Conservation (phyloP, 2,329 filamentous ascomycete species). For the Neofusicoccum sp. region DNA sequence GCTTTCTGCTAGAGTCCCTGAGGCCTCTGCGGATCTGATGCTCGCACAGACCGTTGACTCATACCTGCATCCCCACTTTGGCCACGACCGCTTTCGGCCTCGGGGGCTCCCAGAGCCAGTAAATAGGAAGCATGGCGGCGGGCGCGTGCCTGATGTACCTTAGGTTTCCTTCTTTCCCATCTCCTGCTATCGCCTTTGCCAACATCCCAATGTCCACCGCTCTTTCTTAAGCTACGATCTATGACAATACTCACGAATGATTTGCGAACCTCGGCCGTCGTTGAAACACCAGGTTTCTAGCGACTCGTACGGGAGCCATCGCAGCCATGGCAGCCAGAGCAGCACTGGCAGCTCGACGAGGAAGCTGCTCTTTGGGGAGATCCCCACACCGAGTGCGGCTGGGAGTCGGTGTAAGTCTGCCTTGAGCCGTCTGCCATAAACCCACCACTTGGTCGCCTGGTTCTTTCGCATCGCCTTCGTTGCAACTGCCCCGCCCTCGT, state of each 20-base stretch:
- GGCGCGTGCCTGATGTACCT: slow-evolving; percentile 34
- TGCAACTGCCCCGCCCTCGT: slow-evolving; percentile 1
- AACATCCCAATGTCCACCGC: slow-evolving; percentile 17
- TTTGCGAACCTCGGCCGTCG: slow-evolving; percentile 40
- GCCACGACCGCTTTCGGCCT: slow-evolving; percentile 12
- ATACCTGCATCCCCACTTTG: slow-evolving; percentile 41
- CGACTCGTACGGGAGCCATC: slow-evolving; percentile 21
- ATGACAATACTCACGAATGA: slow-evolving; percentile 31
- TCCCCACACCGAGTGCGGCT: slow-evolving; percentile 45
- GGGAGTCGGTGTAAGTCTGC: slow-evolving; percentile 21
- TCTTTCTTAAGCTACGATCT: slow-evolving; percentile 8
- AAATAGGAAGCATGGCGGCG: slow-evolving; percentile 27
- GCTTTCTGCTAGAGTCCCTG: slow-evolving; percentile 35
- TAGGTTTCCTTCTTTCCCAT: slow-evolving; percentile 29
- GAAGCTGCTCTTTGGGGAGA: slow-evolving; percentile 53
- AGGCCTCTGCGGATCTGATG: slow-evolving; percentile 23
- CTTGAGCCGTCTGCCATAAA: slow-evolving; percentile 9
- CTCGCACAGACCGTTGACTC: slow-evolving; percentile 39
- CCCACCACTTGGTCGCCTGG: slow-evolving; percentile 19
- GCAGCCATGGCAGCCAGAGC: slow-evolving; percentile 37
- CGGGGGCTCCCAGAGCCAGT: slow-evolving; percentile 7
- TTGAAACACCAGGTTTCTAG: slow-evolving; percentile 19
- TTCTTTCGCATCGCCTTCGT: slow-evolving; percentile 22
- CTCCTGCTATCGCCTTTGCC: not conserved
- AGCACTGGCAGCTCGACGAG: slow-evolving; percentile 40